A percentile compares a stretch with the other conserved stretches of the same genome.
Evolutionary conservation across 345 rosid species (phyloP).

Genomic region (Rhizophora apiculata): DNA sequence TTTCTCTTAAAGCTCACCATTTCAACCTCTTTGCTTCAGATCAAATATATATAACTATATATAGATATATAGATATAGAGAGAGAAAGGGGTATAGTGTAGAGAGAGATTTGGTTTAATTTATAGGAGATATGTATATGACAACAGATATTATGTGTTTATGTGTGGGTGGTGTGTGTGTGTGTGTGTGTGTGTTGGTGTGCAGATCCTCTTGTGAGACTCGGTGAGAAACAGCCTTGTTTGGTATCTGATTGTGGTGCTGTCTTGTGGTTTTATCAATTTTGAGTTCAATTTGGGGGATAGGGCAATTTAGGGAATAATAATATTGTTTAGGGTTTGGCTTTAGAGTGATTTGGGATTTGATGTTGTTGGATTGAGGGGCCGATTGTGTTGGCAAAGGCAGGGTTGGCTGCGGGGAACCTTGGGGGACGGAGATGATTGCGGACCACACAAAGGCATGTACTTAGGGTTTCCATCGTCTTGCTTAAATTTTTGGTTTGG

Average conservation of each 20-base stretch:
- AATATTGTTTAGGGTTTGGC: not conserved
- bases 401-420: constrained; percentile 30
- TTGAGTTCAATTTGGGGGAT: constrained; percentile 3
- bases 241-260: constrained; percentile 17
- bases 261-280: too few relatives aligned
- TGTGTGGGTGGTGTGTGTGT: not conserved
- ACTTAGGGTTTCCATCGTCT: constrained; percentile 29
- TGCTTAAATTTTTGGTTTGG: not conserved
- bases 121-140: not conserved
- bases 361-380: constrained; percentile 27
- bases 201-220: constrained; percentile 14
- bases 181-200: constrained; percentile 8
- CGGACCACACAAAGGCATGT: constrained; percentile 45
- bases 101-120: not conserved
- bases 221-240: constrained; percentile 23
- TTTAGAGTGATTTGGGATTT: not conserved
- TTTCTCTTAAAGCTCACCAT: constrained; percentile 4
- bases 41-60: constrained; percentile 2
- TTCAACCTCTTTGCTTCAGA: constrained; percentile 19
- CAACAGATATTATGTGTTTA: not conserved
- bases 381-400: constrained; percentile 21
- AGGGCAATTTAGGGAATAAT: too few relatives aligned
- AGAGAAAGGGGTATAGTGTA: too few relatives aligned
- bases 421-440: constrained; percentile 26
- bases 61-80: too few relatives aligned